phyloP scores from a whole-genome alignment of 257 asterid species.

The Vinca minor region DNA sequence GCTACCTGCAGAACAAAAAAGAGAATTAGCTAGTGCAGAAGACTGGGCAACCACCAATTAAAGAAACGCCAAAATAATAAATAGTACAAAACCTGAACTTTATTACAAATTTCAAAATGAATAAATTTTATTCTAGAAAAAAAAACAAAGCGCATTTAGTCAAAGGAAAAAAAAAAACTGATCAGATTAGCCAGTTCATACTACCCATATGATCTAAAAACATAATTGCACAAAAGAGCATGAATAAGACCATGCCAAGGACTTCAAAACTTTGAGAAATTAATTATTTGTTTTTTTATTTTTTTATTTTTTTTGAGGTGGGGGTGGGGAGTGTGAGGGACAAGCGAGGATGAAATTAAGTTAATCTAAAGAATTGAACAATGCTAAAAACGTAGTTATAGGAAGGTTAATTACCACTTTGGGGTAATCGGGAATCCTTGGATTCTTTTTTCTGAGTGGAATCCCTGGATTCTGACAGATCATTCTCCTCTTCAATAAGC shows the following conservation, averaged over 20 bases:
- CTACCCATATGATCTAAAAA: not conserved
- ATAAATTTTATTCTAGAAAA: not conserved
- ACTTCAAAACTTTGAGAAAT: not conserved
- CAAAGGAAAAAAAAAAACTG: not conserved
- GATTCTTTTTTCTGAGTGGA: slow-evolving; percentile 23
- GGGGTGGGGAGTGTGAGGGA: too few species aligned
- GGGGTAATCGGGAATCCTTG: slow-evolving; percentile 39
- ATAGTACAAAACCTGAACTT: not conserved
- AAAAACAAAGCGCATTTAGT: not conserved
- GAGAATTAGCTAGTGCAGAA: not conserved
- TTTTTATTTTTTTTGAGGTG: too few species aligned
- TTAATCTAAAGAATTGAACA: not conserved
- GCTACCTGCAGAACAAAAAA: slow-evolving; percentile 26
- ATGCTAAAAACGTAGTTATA: not conserved
- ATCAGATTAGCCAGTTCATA: not conserved
- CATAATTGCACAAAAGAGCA: not conserved
- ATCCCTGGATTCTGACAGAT: slow-evolving; percentile 46
- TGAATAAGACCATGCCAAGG: not conserved
- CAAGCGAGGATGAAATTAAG: too few species aligned
- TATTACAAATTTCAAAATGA: not conserved
- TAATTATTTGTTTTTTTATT: too few species aligned
- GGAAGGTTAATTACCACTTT: slow-evolving; percentile 31
- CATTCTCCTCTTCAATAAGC: slow-evolving; percentile 64
- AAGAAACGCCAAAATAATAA: not conserved
- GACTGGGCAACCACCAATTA: not conserved